Conservation (phyloP, 2,329 filamentous ascomycete genomes). For the Blastomyces gilchristii region DNA sequence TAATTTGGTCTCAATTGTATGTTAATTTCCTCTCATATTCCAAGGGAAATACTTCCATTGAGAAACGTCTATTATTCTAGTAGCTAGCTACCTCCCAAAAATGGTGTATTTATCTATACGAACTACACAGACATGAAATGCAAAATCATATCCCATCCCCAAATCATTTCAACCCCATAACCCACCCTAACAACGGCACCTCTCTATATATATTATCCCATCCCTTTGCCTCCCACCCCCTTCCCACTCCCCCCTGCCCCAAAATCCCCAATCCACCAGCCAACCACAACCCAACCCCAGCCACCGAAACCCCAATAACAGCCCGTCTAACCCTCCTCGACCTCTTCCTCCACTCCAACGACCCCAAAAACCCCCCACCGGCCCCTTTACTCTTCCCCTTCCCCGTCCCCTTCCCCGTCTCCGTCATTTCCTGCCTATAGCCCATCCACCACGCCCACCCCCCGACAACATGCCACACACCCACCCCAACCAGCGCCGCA, state of each 20-base stretch:
- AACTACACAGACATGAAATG: too few species aligned
- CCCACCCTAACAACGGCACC: slow-evolving; percentile 46
- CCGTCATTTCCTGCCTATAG: slow-evolving; percentile 18
- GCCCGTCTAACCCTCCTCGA: slow-evolving; percentile 59
- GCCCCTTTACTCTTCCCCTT: slow-evolving; percentile 20
- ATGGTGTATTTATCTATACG: too few species aligned
- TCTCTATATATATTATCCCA: slow-evolving; percentile 65
- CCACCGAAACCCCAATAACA: slow-evolving; percentile 55
- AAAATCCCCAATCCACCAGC: slow-evolving; percentile 71
- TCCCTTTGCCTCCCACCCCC: slow-evolving; percentile 68
- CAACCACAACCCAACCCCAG: slow-evolving; percentile 61
- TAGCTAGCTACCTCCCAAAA: too few species aligned
- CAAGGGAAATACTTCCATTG: too few species aligned
- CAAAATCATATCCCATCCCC: background rate
- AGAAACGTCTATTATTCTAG: too few species aligned
- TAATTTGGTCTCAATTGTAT: too few species aligned
- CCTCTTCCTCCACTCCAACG: slow-evolving; percentile 39
- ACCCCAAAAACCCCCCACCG: slow-evolving; percentile 25
- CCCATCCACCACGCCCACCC: slow-evolving; percentile 76
- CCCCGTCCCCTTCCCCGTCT: slow-evolving; percentile 20
- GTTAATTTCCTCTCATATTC: too few species aligned
- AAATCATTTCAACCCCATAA: slow-evolving; percentile 1
- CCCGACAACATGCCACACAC: slow-evolving; percentile 71
- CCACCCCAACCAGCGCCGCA: slow-evolving; percentile 53
- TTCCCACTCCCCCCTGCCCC: slow-evolving; percentile 56